phyloP scores from a whole-genome alignment of 768 basidiomycete genomes.

The Suillus ampliporus region DNA sequence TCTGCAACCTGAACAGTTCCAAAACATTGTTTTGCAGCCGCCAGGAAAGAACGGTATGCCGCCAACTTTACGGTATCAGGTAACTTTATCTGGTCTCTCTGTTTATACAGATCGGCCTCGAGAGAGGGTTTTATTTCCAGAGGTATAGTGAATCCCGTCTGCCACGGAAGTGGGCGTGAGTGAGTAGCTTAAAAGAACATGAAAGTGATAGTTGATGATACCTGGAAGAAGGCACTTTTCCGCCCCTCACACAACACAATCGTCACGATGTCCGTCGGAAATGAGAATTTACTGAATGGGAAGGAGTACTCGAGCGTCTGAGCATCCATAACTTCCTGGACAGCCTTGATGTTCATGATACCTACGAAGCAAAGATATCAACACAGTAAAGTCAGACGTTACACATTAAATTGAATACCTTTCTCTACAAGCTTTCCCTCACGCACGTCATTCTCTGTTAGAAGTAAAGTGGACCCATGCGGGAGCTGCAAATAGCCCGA shows the following conservation, averaged over 20 bases:
- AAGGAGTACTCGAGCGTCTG: conserved; percentile 79
- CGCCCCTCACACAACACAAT: conserved; percentile 66
- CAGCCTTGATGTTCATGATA: conserved; percentile 61
- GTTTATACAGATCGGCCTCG: conserved; percentile 53
- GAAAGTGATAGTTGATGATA: conserved; percentile 25
- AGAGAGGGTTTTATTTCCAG: conserved; percentile 41
- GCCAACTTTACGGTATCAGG: conserved; percentile 56
- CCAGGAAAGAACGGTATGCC: conserved; percentile 62
- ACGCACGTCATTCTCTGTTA: conserved; percentile 69
- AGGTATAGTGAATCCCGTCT: conserved; percentile 67
- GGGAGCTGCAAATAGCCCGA: conserved; percentile 79
- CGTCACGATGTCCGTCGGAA: conserved; percentile 76
- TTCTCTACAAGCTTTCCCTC: conserved; percentile 71
- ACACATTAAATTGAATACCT: conserved; percentile 27
- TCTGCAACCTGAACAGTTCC: conserved; percentile 61
- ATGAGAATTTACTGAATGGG: conserved; percentile 74
- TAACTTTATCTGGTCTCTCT: conserved; percentile 44
- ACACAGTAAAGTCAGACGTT: background rate
- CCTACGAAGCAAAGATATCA: conserved; percentile 44
- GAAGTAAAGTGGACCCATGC: conserved; percentile 57
- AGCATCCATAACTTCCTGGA: conserved; percentile 65
- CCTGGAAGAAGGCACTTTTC: conserved; percentile 78
- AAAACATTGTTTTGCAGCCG: conserved; percentile 54
- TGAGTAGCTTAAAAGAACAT: background rate
- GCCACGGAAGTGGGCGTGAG: conserved; percentile 11